Percentiles rank a stretch among this genome's conserved stretches.
Conservation (phyloP, 2,329 filamentous ascomycete genomes). For the Tympanopsis confertula region DNA sequence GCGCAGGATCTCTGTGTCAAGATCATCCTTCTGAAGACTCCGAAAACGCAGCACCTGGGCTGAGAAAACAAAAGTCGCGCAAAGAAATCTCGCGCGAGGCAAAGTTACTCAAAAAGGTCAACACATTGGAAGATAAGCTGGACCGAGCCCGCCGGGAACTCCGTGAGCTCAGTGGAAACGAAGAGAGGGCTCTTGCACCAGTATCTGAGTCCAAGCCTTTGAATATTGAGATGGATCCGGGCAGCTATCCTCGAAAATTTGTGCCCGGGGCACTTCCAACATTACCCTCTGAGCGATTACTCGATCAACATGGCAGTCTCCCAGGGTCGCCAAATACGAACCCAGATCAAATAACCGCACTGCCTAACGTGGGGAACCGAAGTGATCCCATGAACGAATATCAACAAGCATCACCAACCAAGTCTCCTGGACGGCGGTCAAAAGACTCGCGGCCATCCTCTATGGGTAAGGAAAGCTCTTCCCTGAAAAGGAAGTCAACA, state of each 20-base stretch:
- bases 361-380: too few species aligned
- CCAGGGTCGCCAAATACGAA: too few species aligned
- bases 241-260: neutral
- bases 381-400: too few species aligned
- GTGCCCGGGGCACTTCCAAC: neutral
- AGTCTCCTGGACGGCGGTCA: too few species aligned
- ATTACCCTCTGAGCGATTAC: neutral
- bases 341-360: too few species aligned
- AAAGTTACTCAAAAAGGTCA: slow-evolving; percentile 41
- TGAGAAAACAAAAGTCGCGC: slow-evolving; percentile 33
- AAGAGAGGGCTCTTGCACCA: slow-evolving; percentile 10
- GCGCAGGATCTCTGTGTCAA: too few species aligned
- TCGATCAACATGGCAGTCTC: neutral
- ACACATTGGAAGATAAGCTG: slow-evolving; percentile 41
- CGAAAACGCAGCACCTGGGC: slow-evolving; percentile 10
- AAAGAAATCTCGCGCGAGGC: slow-evolving; percentile 38
- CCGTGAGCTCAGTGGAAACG: slow-evolving; percentile 25
- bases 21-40: too few species aligned
- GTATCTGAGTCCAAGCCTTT: neutral
- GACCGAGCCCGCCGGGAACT: slow-evolving; percentile 37
- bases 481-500: neutral
- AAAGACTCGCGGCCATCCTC: too few species aligned
- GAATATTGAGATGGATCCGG: neutral
- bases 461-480: slow-evolving; percentile 6
- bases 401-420: too few species aligned